Base-by-base conservation (phyloP, 352 stramenopile species). In the Phytophthora chlamydospora region DNA sequence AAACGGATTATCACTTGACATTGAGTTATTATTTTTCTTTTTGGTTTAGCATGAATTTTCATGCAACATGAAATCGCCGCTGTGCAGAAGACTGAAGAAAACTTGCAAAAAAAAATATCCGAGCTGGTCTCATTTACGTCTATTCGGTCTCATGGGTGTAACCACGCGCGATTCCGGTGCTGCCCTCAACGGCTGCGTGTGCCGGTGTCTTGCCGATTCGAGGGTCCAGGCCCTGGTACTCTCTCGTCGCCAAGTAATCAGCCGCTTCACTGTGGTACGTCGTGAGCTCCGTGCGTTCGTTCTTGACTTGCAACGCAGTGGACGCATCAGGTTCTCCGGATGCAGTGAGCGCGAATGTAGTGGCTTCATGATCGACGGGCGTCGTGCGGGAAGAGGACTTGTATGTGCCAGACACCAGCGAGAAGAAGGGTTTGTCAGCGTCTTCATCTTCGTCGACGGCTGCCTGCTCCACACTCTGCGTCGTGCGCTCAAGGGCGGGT, bases 191-290 rank as follows among this genome's bases (percentile, higher is more conserved):
- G 4, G 89, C 89, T 21, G 85, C 87, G 8, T 94, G 85, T 35
- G 88, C 85, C 9, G 78, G 63, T 6, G 84, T 95, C 52, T 95
- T 81, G 11, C 88, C 88, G 33, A 96, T 88, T 8, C 83, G 74
- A 4, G 85, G 80, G n/a, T 96, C 88, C 17, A 97, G 59, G 5
- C 88, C 89, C 31, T 73, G 75, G 41, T 95, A 96, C 55, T 94
- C 86, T 42, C 83, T 73, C 16, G 69, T 76, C 12, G 76, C 71
- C 21, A 95, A 44, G 55, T 88, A 94, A 55, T 94, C 84, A 21
- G 58, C 89, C 24, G 83, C 83, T 66, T 92, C 85, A 39, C 81
- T 94, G 11, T 67, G 74, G 60, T 90, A 94, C 12, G 68, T 74
- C 4, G 76, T 71, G 47, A 94, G 66, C 38, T 92, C 78, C 0